Base-by-base conservation (phyloP, 2,329 filamentous ascomycete genomes). In the Metarhizium album region DNA sequence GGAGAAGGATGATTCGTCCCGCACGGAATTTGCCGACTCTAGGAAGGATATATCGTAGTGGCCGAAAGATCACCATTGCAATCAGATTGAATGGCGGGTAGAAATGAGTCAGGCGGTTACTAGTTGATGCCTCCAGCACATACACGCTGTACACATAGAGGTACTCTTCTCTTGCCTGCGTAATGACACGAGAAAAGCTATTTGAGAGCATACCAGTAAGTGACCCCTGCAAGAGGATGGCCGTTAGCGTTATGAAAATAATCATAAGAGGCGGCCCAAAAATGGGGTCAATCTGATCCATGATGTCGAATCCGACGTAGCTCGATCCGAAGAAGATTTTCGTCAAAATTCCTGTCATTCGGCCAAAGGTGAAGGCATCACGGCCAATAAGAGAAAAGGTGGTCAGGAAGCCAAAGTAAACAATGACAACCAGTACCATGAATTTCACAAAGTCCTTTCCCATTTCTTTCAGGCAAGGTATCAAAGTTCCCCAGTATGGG, bases 391-490 rank as follows among this genome's bases (percentile, higher is more conserved):
- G 75, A 0, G 84, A 84, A 59, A 91, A 91, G 0, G 89, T 95
- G 0, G 90, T 95, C 33, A 95, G 70, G 67, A 96, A 96, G 45
- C 90, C 88, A 46, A 93, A 70, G 63, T 95, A 95, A 48, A 95
- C 71, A 49, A 95, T 85, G 46, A 88, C 72, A 42, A 94, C 86
- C 24, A 91, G 75, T 1, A 87, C 85, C 68, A 82, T 78, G 63
- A 93, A 95, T 61, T 90, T 90, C 65, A 90, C 67, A 63, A 95
- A 95, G 63, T 95, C 89, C 67, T 90, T 91, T 38, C 86, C 86
- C 90, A 96, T 96, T 64, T 91, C 88, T 64, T 93, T 93, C 47
- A 96, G 75, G 56, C 90, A 94, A 0, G 90, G 90, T 53, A 96
- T 90, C 46, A 93, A 67, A 1, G 86, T 93, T 42, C 88, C 90